A percentile compares a stretch with the other conserved stretches of the same genome.
Evolutionary conservation across 202 grass and related monocot species (phyloP).

Genomic region (Musa balbisiana): DNA sequence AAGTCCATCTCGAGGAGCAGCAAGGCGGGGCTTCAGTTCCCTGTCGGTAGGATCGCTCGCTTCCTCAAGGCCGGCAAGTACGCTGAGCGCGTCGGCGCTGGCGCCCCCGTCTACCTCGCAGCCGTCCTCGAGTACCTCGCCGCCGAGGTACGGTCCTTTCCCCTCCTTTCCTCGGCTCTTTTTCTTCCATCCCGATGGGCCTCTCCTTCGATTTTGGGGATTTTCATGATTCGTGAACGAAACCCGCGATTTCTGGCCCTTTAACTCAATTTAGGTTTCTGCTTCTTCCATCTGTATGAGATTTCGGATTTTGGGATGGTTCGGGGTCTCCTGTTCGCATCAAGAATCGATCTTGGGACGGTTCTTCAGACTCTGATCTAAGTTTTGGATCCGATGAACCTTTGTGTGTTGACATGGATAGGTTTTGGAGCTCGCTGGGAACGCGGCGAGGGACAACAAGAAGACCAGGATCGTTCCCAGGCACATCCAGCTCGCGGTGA

Average conservation of each 20-base stretch:
- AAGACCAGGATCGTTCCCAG: slow-evolving; percentile 16
- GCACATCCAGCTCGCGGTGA: slow-evolving; percentile 15
- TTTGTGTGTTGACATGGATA: neutral
- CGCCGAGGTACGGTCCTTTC: slow-evolving; percentile 45
- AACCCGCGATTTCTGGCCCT: no score
- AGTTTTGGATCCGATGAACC: no score
- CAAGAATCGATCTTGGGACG: no score
- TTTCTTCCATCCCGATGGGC: neutral
- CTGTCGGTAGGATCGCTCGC: slow-evolving; percentile 65
- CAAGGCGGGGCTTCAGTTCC: slow-evolving; percentile 94
- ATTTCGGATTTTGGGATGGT: no score
- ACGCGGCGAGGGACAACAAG: slow-evolving; percentile 16
- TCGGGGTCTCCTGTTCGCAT: no score
- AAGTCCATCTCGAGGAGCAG: slow-evolving; percentile 65
- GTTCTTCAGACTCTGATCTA: no score
- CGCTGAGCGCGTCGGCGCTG: slow-evolving; percentile 64
- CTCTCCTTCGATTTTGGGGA: no score
- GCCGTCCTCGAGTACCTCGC: slow-evolving; percentile 91
- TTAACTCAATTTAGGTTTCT: no score
- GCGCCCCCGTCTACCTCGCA: slow-evolving; percentile 79
- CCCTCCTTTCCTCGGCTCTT: no score
- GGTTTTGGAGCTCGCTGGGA: slow-evolving; percentile 14
- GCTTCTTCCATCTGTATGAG: no score
- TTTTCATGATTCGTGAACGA: no score
- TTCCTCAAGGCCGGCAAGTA: slow-evolving; percentile 91